Conservation (phyloP, 768 basidiomycete genomes). For the Jaapia argillacea region DNA sequence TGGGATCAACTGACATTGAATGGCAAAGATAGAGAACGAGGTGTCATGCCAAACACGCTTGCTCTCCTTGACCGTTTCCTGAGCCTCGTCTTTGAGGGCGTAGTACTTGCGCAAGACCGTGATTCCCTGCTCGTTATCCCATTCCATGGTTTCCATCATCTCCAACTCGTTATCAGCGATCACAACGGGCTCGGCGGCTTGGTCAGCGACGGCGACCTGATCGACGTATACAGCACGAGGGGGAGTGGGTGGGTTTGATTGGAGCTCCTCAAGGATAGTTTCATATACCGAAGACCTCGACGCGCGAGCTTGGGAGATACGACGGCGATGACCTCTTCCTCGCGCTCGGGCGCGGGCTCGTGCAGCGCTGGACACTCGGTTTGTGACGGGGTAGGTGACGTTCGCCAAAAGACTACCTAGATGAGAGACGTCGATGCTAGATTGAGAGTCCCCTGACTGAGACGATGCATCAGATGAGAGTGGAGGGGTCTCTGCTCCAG, state of each 20-base stretch:
- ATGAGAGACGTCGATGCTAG: slow-evolving; percentile 64
- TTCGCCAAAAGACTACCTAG: slow-evolving; percentile 49
- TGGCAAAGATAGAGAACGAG: slow-evolving; percentile 57
- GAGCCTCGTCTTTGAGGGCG: slow-evolving; percentile 58
- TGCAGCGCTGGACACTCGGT: slow-evolving; percentile 14
- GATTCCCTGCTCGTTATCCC: slow-evolving; percentile 67
- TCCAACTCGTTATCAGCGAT: slow-evolving; percentile 44
- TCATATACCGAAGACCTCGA: slow-evolving; percentile 74
- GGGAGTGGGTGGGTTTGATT: too few species aligned
- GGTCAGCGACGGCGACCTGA: too few species aligned
- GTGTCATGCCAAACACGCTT: slow-evolving; percentile 59
- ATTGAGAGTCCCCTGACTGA: slow-evolving; percentile 62
- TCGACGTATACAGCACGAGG: too few species aligned
- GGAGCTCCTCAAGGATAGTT: slow-evolving; percentile 64
- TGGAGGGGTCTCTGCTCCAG: slow-evolving; percentile 63
- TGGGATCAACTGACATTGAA: slow-evolving; percentile 58
- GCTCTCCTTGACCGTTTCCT: slow-evolving; percentile 58
- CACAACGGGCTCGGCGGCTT: slow-evolving; percentile 31
- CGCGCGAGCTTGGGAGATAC: slow-evolving; percentile 52
- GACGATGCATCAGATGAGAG: slow-evolving; percentile 60
- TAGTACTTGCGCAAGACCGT: slow-evolving; percentile 56
- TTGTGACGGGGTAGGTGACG: slow-evolving; percentile 37
- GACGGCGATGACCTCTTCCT: slow-evolving; percentile 62
- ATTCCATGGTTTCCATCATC: slow-evolving; percentile 37
- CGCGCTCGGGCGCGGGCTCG: slow-evolving; percentile 41